A percentile compares a stretch with the other conserved stretches of the same genome.
phyloP scores from a whole-genome alignment of 2,329 filamentous ascomycete species.

The Ceratocystis smalleyi region DNA sequence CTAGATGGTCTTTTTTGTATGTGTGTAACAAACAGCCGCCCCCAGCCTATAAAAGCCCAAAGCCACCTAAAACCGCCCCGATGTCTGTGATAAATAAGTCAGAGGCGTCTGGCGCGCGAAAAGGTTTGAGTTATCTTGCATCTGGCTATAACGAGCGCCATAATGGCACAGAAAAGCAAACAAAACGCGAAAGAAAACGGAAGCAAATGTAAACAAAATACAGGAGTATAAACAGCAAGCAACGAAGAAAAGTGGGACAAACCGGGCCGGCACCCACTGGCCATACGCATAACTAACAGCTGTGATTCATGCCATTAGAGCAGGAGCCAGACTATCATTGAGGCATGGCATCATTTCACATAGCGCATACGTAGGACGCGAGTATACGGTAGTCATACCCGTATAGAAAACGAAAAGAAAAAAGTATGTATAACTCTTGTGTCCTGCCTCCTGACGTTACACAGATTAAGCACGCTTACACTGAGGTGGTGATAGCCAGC shows the following conservation, averaged over 20 bases:
- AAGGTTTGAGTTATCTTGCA: neutral
- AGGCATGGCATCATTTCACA: neutral
- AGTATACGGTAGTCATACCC: neutral
- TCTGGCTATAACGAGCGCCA: neutral
- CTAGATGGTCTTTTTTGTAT: neutral
- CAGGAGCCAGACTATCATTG: neutral
- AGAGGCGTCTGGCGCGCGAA: neutral
- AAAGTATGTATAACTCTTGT: neutral
- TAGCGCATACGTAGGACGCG: neutral
- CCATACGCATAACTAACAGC: neutral
- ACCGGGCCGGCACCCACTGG: neutral
- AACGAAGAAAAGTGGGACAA: neutral
- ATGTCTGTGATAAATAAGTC: conserved; percentile 4
- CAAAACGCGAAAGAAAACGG: neutral
- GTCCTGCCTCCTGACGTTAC: neutral
- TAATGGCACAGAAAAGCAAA: neutral
- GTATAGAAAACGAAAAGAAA: neutral
- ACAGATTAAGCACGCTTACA: neutral
- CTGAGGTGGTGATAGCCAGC: too few relatives aligned
- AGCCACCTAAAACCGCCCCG: neutral
- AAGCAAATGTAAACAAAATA: neutral
- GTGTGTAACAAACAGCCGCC: neutral
- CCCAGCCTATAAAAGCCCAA: neutral
- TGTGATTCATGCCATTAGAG: neutral
- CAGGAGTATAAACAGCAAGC: neutral